Evolutionary conservation across 202 grass and related monocot species (phyloP).

Genomic region (Cymbopogon flexuosus): DNA sequence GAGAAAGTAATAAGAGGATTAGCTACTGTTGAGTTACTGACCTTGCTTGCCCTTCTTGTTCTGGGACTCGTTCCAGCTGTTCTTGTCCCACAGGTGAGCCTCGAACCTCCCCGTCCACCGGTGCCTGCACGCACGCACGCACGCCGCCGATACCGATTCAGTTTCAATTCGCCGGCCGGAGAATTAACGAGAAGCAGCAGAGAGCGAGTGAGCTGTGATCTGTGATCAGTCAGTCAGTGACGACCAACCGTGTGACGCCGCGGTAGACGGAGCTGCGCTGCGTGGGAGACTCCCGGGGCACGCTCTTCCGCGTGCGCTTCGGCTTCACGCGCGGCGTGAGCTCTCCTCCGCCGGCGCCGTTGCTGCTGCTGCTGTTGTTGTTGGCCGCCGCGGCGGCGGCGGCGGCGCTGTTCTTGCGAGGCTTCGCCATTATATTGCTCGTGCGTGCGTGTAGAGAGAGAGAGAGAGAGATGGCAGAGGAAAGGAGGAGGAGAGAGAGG

Average conservation of each 20-base stretch:
- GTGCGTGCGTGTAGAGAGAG: background rate
- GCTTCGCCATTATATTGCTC: slow-evolving; percentile 47
- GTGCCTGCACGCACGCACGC: slow-evolving; percentile 51
- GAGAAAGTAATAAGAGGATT: too few relatives aligned
- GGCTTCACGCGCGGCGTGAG: slow-evolving; percentile 30
- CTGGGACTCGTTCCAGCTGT: slow-evolving; percentile 91
- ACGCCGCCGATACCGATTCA: too few relatives aligned
- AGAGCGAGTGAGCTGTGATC: too few relatives aligned
- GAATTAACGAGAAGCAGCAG: background rate
- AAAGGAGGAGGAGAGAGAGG: background rate
- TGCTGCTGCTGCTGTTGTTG: background rate
- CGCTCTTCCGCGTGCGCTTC: slow-evolving; percentile 75
- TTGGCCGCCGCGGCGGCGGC: background rate
- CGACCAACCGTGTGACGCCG: slow-evolving; percentile 72
- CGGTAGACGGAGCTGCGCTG: slow-evolving; percentile 87
- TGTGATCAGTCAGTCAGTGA: too few relatives aligned
- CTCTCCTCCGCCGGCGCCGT: background rate
- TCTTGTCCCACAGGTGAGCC: slow-evolving; percentile 98
- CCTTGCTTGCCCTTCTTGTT: slow-evolving; percentile 99
- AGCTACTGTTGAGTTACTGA: slow-evolving; percentile 4
- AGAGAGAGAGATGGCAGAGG: background rate
- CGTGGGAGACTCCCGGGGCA: slow-evolving; percentile 55
- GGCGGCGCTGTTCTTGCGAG: slow-evolving; percentile 44
- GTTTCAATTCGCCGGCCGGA: background rate
- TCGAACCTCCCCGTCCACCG: slow-evolving; percentile 92